A percentile compares a stretch with the other conserved stretches of the same genome.
phyloP scores from a whole-genome alignment of 2,329 filamentous ascomycete species.

The Kalmusia sp. region DNA sequence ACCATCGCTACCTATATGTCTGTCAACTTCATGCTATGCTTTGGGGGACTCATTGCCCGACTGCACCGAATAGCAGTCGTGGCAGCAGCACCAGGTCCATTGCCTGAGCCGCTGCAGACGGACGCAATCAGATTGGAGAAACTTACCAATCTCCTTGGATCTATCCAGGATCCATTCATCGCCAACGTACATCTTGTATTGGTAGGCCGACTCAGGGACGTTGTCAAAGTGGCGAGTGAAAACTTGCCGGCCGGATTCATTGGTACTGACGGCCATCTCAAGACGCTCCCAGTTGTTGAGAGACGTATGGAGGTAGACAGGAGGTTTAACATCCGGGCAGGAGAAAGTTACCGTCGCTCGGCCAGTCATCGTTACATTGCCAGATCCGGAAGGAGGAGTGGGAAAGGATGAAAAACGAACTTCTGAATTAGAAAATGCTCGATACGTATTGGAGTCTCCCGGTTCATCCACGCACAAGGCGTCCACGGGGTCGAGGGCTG shows the following conservation, averaged over 20 bases:
- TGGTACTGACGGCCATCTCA: constrained; percentile 65
- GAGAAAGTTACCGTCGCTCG: constrained; percentile 66
- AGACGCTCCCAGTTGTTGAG: constrained; percentile 73
- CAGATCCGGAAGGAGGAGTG: constrained; percentile 1
- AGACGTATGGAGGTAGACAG: constrained; percentile 73
- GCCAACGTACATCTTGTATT: constrained; percentile 78
- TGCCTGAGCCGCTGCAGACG: not conserved
- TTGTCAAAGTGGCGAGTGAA: constrained; percentile 66
- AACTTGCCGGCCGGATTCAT: constrained; percentile 59
- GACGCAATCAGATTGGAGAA: not conserved
- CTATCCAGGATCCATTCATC: constrained; percentile 72
- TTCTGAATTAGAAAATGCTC: not conserved
- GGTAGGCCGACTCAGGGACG: constrained; percentile 65
- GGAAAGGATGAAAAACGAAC: constrained; percentile 2
- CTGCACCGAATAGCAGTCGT: not conserved
- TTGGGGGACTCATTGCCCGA: not conserved
- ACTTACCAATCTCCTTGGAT: constrained; percentile 64
- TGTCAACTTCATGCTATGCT: constrained; percentile 23
- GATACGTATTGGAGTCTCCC: not conserved
- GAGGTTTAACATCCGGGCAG: constrained; percentile 66
- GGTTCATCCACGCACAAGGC: too few species aligned
- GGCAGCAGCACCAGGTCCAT: not conserved
- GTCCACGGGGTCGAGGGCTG: not conserved
- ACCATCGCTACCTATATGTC: constrained; percentile 56
- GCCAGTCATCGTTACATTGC: constrained; percentile 26